Evolutionary conservation across 176 grass and related monocot genomes (phyloP), one percentile per base, ranked within the genome.

Genomic region (Oryza longistaminata): DNA sequence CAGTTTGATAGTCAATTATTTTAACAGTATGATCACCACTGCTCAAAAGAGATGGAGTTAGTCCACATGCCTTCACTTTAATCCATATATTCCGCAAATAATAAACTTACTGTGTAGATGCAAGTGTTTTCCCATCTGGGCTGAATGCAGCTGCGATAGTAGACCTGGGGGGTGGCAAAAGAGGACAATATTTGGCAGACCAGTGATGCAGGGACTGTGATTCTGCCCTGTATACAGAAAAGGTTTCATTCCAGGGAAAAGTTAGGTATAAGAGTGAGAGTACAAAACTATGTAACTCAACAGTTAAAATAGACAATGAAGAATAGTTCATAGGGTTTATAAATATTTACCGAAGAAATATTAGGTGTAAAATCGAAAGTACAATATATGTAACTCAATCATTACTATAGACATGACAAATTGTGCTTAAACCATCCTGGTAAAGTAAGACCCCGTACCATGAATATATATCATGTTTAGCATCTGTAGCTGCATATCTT

Each of bases 131-230:
- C 43, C 96, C 96, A 86, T 99, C 93, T 2, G 96, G 90, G 83
- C 96, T 99, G 87, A 96, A 99, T 75, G 96, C 96, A 85, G 96
- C 96, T 84, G 96, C 96, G 83, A 99, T 99, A 64, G 96, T 99
- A 76, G 93, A 99, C 88, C 96, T 92, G 65, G 96, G 96, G 71
- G 96, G 89, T 48, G 96, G 96, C 68, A 86, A 75, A 88, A 99
- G 93, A 76, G 97, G 91, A 66, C 97, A 99, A 83, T 99, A 99
- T 48, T 92, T 95, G 50, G 93, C 93, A 34, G 88, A 92, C 81
- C 94, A 88, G 61, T 82, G 67, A 78, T 86, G 85, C 78, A 99
- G 76, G 44, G 96, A 96, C 70, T 99, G 87, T 86, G 93, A 90
- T 88, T 99, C 96, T 73, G 87, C 91, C 96, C 96, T 99, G 91